Evolutionary conservation across 2,329 filamentous ascomycete species (phyloP).

Genomic region (Pseudocercospora eumusae): DNA sequence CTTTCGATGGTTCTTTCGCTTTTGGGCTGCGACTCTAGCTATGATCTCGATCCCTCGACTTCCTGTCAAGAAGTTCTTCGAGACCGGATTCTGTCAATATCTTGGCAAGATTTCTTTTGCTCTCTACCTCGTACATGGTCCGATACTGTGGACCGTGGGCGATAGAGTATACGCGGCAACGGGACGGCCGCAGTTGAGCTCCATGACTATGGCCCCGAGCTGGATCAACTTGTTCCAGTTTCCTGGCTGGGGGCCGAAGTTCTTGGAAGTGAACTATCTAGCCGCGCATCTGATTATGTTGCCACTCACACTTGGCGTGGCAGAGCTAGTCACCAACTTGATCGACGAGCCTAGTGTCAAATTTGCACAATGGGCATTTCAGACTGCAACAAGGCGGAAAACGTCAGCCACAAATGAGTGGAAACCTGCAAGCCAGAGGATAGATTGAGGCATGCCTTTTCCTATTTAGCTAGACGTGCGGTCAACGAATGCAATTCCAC

Average conservation of each 20-base stretch:
- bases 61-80: constrained; percentile 59
- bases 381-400: constrained; percentile 5
- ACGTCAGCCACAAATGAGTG: neutral
- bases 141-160: constrained; percentile 59
- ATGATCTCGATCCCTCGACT: constrained; percentile 60
- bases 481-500: neutral
- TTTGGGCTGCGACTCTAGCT: constrained; percentile 55
- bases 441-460: neutral
- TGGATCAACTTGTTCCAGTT: constrained; percentile 17
- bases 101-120: constrained; percentile 63
- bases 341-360: constrained; percentile 17
- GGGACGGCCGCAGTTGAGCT: neutral
- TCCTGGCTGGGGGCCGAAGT: constrained; percentile 8
- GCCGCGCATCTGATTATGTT: constrained; percentile 14
- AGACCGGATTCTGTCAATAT: constrained; percentile 60
- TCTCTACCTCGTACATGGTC: constrained; percentile 65
- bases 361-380: constrained; percentile 13
- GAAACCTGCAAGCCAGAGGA: constrained; percentile 2
- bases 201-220: neutral
- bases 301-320: constrained; percentile 14
- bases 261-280: constrained; percentile 12
- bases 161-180: constrained; percentile 62
- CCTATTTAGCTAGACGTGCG: neutral
- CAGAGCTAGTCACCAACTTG: constrained; percentile 9
- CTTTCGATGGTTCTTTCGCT: constrained; percentile 33